Evolutionary conservation across 257 asterid genomes (phyloP), one percentile per base, ranked within the genome.

Genomic region (Avicennia marina): DNA sequence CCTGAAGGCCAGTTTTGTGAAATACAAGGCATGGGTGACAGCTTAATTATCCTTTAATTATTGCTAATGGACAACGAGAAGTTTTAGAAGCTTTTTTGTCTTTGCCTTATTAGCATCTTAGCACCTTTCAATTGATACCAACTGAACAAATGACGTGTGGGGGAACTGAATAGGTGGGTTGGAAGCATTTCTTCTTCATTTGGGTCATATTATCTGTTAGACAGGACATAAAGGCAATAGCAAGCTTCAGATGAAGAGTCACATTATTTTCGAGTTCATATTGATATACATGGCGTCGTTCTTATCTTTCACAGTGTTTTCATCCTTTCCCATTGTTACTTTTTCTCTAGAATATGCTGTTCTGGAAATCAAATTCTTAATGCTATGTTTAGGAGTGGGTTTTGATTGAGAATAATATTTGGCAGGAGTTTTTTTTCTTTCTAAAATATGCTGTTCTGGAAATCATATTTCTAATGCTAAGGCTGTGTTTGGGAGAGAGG

Each of bases 31-130:
- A 55, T 45, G 58, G 58, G 4, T 38, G 7, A 46, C 56, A 6
- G 17, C 49, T 10, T 59, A 60, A 60, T 44, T 53, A 36, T 44
- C 46, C 20, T 55, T 46, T 62, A 54, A 68, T 68, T 61, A 68
- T 54, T 54, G 57, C 64, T 42, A 60, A 53, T 26, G 11, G 7
- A 53, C 53, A 68, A 43, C 41, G 33, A 56, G 18, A 53, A 7
- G n/a, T 65, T 39, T 20, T 32, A 15, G 42, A 13, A 39, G 19
- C 46, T 27, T 27, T 57, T 47, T 52, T 60, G 50, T 51, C 21
- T 22, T 22, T 51, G 61, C 41, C 42, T 49, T 16, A 10, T 53
- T 60, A 21, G 40, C 15, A 21, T 21, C 15, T 24, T 22, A 19
- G 17, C 32, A 42, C 9, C 44, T 34, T n/a, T 2, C 3, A 13